These are phyloP conservation scores for Globisporangium carolinianum DNA, from an alignment of 352 stramenopile species.

Conservation along the genomic window DNA sequence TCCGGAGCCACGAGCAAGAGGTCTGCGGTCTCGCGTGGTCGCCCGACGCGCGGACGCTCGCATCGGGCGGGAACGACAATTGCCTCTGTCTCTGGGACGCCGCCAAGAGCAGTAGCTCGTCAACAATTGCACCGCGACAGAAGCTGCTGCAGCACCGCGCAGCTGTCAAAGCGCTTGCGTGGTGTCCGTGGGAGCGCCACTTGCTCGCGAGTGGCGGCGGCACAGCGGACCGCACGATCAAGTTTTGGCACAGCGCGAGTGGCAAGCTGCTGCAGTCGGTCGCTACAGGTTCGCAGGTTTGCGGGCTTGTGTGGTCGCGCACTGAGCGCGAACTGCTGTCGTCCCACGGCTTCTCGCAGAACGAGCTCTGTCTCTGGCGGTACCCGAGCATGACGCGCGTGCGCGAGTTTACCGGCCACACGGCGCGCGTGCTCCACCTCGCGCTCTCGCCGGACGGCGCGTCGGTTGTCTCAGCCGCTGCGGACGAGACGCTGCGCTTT, in stretches of 20 bases:
- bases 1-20: conserved; percentile 89
- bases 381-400: conserved; percentile 98
- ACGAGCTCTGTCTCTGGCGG: conserved; percentile 98
- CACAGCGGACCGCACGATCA: conserved; percentile 98
- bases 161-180: conserved; percentile 96
- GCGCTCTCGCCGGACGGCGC: conserved; percentile 94
- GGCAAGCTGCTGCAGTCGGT: conserved; percentile 95
- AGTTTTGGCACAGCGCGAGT: conserved; percentile 98
- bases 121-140: conserved; percentile 28
- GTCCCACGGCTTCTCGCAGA: conserved; percentile 96
- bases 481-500: conserved; percentile 98
- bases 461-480: conserved; percentile 96
- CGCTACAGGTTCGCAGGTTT: conserved; percentile 98
- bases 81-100: conserved; percentile 92
- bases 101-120: conserved; percentile 12
- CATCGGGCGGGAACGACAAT: conserved; percentile 96
- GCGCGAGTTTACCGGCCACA: conserved; percentile 97
- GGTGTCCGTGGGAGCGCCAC: conserved; percentile 97
- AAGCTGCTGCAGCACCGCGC: conserved; percentile 87
- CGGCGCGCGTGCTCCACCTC: conserved; percentile 94
- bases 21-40: conserved; percentile 95
- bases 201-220: conserved; percentile 95
- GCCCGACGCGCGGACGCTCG: conserved; percentile 88
- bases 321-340: conserved; percentile 95
- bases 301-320: conserved; percentile 92